Evolutionary conservation across 306 rosid species (phyloP).

Genomic region (Vigna radiata): DNA sequence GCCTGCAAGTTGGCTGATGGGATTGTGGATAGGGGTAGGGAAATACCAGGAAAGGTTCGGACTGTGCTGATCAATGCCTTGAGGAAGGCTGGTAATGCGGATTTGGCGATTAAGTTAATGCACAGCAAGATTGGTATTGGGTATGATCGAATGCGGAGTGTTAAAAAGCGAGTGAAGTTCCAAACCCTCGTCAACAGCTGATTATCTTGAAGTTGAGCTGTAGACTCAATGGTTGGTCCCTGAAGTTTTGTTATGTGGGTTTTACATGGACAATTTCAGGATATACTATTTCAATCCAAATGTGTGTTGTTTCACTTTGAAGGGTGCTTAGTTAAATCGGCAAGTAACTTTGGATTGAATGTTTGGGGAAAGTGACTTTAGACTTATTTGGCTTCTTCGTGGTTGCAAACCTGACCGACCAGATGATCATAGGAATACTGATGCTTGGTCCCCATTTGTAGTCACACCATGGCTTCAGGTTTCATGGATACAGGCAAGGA

Average conservation of each 20-base stretch:
- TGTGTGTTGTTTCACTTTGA: background rate
- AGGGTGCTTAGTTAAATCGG: background rate
- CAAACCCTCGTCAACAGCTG: conserved; percentile 59
- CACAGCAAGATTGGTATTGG: conserved; percentile 95
- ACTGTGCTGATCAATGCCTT: conserved; percentile 79
- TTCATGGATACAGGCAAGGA: background rate
- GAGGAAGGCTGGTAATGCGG: conserved; percentile 86
- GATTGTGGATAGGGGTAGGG: conserved; percentile 86
- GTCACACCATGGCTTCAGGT: background rate
- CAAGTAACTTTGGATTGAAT: conserved; percentile 27
- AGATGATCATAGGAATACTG: background rate
- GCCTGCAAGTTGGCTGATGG: conserved; percentile 98
- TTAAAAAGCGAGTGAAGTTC: conserved; percentile 83
- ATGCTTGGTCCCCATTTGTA: background rate
- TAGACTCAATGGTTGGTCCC: conserved; percentile 6
- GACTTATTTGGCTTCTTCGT: background rate
- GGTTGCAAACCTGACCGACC: conserved; percentile 3
- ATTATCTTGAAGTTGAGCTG: conserved; percentile 2
- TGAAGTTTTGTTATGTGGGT: conserved; percentile 6
- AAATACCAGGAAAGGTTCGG: conserved; percentile 80
- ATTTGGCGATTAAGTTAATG: conserved; percentile 84
- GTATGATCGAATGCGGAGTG: conserved; percentile 76
- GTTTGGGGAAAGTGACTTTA: background rate
- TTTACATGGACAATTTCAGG: conserved; percentile 17
- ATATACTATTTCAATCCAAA: conserved; percentile 2